Conservation (phyloP, 257 asterid genomes). For the Mitragyna speciosa region DNA sequence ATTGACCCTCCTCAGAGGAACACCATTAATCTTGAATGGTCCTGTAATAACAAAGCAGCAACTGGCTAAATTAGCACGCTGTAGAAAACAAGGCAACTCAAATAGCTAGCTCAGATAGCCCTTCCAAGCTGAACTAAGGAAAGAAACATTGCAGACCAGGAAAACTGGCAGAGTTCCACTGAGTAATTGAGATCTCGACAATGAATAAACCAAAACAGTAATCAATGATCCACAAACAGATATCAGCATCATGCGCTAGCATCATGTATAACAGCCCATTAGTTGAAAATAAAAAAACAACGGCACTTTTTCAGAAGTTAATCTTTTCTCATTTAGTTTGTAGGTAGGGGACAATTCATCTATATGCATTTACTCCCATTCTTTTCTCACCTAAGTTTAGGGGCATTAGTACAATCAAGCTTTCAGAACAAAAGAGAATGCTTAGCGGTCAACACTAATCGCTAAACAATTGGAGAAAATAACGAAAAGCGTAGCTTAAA, state of each 20-base stretch:
- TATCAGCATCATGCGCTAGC: neutral
- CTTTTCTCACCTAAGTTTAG: neutral
- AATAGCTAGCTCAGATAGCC: neutral
- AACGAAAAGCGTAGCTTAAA: neutral
- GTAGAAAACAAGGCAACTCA: neutral
- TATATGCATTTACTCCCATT: neutral
- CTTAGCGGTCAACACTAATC: neutral
- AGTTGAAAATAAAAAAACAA: neutral
- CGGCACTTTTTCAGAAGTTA: neutral
- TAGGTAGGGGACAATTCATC: neutral
- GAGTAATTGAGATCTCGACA: neutral
- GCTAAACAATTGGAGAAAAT: neutral
- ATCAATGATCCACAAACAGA: neutral
- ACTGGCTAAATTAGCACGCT: neutral
- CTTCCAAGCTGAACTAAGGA: neutral
- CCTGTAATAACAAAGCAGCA: conserved; percentile 13
- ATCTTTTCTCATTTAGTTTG: neutral
- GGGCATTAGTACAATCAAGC: neutral
- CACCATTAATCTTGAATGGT: conserved; percentile 39
- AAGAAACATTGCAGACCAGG: neutral
- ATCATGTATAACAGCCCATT: neutral
- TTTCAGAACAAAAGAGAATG: neutral
- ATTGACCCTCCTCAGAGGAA: conserved; percentile 38
- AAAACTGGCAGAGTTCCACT: neutral
- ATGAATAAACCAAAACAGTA: neutral